These are phyloP conservation scores for Echinochloa phyllopogon DNA, from an alignment of 176 grass and related monocot species.

Conservation along the genomic window DNA sequence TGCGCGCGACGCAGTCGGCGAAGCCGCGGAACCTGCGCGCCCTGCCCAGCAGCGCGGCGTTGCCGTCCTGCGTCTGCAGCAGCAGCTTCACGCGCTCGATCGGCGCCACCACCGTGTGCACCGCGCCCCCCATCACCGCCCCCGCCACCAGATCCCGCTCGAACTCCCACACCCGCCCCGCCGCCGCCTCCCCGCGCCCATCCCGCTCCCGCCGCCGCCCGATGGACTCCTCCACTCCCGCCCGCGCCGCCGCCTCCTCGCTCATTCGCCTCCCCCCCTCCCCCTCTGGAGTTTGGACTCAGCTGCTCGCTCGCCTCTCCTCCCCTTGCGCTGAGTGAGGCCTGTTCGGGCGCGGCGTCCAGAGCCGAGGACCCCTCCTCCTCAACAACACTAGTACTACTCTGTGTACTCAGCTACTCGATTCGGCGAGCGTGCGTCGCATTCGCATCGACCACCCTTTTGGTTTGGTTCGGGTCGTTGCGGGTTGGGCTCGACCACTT, in stretches of 20 bases:
- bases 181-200: conserved; percentile 1
- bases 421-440: conserved; percentile 16
- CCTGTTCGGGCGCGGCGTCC: conserved; percentile 2
- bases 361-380: neutral
- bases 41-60: conserved; percentile 76
- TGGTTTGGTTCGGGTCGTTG: neutral
- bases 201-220: conserved; percentile 33
- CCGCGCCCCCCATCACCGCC: conserved; percentile 88
- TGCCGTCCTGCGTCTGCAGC: conserved; percentile 98
- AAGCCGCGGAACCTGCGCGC: conserved; percentile 79
- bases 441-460: neutral
- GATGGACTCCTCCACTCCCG: conserved; percentile 59
- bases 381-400: neutral
- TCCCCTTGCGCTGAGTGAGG: neutral
- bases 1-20: conserved; percentile 86
- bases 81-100: conserved; percentile 97
- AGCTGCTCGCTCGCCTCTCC: neutral
- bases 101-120: conserved; percentile 98
- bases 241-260: conserved; percentile 39
- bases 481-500: neutral
- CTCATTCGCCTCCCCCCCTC: conserved; percentile 48
- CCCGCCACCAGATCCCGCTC: conserved; percentile 92
- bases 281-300: neutral
- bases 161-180: conserved; percentile 72
- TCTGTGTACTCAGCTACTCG: neutral